Base-by-base conservation (phyloP, 1,284 basidiomycete species). In the Coriolopsis trogii region DNA sequence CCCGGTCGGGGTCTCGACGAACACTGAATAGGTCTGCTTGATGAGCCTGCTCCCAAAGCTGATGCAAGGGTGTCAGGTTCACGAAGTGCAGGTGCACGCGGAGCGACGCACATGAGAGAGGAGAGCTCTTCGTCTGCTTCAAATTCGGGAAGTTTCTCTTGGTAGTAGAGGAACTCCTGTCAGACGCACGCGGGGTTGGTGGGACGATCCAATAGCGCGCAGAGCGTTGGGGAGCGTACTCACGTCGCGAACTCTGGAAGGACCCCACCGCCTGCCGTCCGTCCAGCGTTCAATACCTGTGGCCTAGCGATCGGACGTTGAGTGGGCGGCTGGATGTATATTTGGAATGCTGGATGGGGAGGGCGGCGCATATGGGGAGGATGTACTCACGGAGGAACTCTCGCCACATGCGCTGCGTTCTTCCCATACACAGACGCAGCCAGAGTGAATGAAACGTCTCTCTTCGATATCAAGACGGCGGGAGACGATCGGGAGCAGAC, bases 1-100 rank as follows among this genome's bases (percentile, higher is more conserved):
- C 26, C 85, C 85, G 50, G 75, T 70, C 18, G 74, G 60, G 3
- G 81, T 83, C 26, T 86, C 77, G 34, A 89, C 84, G 58, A 78
- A 85, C 26, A 88, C 87, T 6, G 88, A 90, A 63, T 89, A 91
- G 0, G 89, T 91, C 68, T 91, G 88, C 63, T 91, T 91, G 50
- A 88, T 78, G 26, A 91, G 75, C 36, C 77, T 74, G 36, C 79
- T 77, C 49, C 82, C 62, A 31, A 61, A 58, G 51, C 67, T 69
- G 46, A 25, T 33, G 21, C 9, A 31, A 7, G 20, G 21, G 16
- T 23, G n/a, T 30, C 28, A 18, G 28, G 8, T 30, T 42, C 24
- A 42, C 18, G 18, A 29, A 10, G 41, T 13, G 18, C 15, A 34
- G 24, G 30, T 1, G 42, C 33, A 44, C 9, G 8, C 18, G 9